phyloP scores from a whole-genome alignment of 2,329 filamentous ascomycete genomes.

The Parascedosporium putredinis region DNA sequence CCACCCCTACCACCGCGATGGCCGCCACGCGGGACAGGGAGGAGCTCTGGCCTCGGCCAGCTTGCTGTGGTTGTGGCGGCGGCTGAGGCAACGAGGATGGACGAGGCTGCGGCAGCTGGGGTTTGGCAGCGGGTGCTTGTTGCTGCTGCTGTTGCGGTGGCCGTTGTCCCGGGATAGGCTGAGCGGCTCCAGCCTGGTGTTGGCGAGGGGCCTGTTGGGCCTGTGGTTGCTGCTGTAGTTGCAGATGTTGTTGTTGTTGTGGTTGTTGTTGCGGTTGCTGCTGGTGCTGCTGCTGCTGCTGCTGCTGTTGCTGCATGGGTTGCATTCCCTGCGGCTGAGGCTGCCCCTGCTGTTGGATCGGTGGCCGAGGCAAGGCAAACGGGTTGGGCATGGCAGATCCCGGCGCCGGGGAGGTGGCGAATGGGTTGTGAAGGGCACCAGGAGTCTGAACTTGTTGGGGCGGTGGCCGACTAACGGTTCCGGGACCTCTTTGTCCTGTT shows the following conservation, averaged over 20 bases:
- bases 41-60: constrained; percentile 16
- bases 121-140: constrained; percentile 13
- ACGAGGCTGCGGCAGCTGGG: constrained; percentile 13
- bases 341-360: neutral
- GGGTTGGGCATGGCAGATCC: constrained; percentile 17
- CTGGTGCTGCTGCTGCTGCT: neutral
- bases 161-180: constrained; percentile 10
- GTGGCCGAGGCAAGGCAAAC: constrained; percentile 14
- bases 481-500: neutral
- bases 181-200: neutral
- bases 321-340: constrained; percentile 8
- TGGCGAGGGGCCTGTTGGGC: constrained; percentile 9
- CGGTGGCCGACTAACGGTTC: neutral
- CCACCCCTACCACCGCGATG: constrained; percentile 25
- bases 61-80: neutral
- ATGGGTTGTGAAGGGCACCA: constrained; percentile 10
- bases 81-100: constrained; percentile 8
- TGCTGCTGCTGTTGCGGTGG: constrained; percentile 10
- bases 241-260: constrained; percentile 11
- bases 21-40: constrained; percentile 31
- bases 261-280: constrained; percentile 9
- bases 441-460: neutral
- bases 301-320: constrained; percentile 12
- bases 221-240: neutral
- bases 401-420: constrained; percentile 13